These are phyloP conservation scores for Neurospora intermedia DNA, from an alignment of 495 filamentous ascomycete genomes.

Conservation along the genomic window DNA sequence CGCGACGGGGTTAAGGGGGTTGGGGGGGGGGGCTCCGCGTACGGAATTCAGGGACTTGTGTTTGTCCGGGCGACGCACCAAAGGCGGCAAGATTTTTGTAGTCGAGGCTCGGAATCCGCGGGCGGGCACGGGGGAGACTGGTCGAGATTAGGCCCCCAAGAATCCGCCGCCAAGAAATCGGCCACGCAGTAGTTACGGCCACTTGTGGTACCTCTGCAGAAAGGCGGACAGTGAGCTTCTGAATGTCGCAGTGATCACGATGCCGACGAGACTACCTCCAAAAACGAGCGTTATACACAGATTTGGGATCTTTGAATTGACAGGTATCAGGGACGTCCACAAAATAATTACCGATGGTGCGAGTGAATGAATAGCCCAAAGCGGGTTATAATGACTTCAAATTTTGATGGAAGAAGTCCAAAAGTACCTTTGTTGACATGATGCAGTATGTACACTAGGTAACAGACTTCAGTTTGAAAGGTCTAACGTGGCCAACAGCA, in stretches of 20 bases:
- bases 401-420: not conserved
- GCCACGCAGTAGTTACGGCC: conserved; percentile 5
- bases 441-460: not conserved
- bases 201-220: conserved; percentile 1
- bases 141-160: conserved; percentile 10
- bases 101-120: conserved; percentile 1
- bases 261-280: not conserved
- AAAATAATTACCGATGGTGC: not conserved
- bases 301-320: not conserved
- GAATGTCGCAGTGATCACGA: not conserved
- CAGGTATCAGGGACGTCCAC: not conserved
- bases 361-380: not conserved
- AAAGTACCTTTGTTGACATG: not conserved
- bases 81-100: not conserved
- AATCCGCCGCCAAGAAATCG: conserved; percentile 12
- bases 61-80: not conserved
- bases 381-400: not conserved
- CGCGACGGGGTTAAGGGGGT: not conserved
- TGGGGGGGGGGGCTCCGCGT: not conserved
- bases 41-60: conserved; percentile 1
- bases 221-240: not conserved
- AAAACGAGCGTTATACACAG: not conserved
- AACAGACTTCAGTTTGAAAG: not conserved
- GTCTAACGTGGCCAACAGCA: not conserved
- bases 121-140: not conserved